Conservation (phyloP, 352 stramenopile species). For the Phytophthora melonis region DNA sequence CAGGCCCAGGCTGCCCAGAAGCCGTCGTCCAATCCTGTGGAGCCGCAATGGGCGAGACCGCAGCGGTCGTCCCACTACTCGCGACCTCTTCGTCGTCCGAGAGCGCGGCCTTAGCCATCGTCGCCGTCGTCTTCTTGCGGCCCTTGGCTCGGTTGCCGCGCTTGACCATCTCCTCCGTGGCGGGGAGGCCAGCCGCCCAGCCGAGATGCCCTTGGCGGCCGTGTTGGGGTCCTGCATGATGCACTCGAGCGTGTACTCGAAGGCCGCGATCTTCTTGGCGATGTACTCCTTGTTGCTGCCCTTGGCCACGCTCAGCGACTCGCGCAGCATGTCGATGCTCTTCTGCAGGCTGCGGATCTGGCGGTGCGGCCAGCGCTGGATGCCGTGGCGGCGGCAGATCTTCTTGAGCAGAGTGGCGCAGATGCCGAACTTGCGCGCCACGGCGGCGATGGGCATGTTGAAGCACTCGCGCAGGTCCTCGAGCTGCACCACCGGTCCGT, state of each 20-base stretch:
- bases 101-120: constrained; percentile 27
- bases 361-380: constrained; percentile 85
- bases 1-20: constrained; percentile 1
- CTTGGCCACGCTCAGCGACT: constrained; percentile 76
- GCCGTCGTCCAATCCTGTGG: constrained; percentile 29
- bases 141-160: constrained; percentile 58
- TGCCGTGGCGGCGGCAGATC: constrained; percentile 83
- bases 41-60: constrained; percentile 20
- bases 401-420: constrained; percentile 89
- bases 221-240: constrained; percentile 87
- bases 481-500: constrained; percentile 76
- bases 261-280: constrained; percentile 82
- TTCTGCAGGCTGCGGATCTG: constrained; percentile 87
- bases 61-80: constrained; percentile 13
- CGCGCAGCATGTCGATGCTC: constrained; percentile 84
- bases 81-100: constrained; percentile 62
- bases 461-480: constrained; percentile 82
- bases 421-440: constrained; percentile 86
- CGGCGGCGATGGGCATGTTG: constrained; percentile 85
- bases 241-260: constrained; percentile 84
- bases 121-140: constrained; percentile 41
- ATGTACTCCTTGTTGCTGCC: constrained; percentile 85
- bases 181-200: constrained; percentile 62
- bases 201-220: constrained; percentile 76
- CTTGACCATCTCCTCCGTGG: constrained; percentile 69